A percentile compares a stretch with the other conserved stretches of the same genome.
phyloP scores from a whole-genome alignment of 1,284 basidiomycete genomes.

The Salmacisia buchloeana region DNA sequence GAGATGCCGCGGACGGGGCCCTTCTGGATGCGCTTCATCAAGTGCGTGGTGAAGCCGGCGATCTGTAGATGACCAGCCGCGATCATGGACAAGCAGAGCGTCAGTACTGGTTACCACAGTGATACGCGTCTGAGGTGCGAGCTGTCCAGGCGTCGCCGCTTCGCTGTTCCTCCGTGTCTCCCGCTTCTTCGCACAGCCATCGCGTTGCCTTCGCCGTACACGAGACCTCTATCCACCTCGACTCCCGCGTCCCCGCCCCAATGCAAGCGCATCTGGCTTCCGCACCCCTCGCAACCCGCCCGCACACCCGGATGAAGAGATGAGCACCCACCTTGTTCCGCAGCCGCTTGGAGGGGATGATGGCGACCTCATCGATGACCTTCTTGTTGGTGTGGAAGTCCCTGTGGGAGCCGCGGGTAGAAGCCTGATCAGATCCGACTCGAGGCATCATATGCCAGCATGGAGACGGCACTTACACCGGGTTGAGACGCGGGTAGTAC shows the following conservation, averaged over 20 bases:
- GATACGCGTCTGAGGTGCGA: no score
- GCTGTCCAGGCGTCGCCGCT: no score
- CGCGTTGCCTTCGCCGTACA: no score
- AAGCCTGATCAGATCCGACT: neutral
- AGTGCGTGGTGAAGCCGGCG: slow-evolving; percentile 97
- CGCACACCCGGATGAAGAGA: no score
- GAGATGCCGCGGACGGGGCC: slow-evolving; percentile 99
- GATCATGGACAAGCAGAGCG: neutral
- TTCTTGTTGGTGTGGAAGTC: slow-evolving; percentile 83
- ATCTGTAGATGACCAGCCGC: slow-evolving; percentile 53
- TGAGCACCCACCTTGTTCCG: slow-evolving; percentile 73
- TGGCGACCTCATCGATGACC: slow-evolving; percentile 87
- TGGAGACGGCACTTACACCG: slow-evolving; percentile 68
- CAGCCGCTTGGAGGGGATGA: slow-evolving; percentile 96
- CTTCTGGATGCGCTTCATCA: slow-evolving; percentile 99
- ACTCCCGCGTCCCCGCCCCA: no score
- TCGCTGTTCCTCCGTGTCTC: no score
- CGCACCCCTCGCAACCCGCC: no score
- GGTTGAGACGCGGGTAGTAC: slow-evolving; percentile 62
- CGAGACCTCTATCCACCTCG: no score
- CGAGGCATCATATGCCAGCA: slow-evolving; percentile 18
- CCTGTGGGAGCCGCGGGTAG: neutral
- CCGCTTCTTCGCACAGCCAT: no score
- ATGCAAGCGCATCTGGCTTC: no score
- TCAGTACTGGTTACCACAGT: no score